phyloP scores from a whole-genome alignment of 768 basidiomycete genomes.

The Tephrocybe sp. region DNA sequence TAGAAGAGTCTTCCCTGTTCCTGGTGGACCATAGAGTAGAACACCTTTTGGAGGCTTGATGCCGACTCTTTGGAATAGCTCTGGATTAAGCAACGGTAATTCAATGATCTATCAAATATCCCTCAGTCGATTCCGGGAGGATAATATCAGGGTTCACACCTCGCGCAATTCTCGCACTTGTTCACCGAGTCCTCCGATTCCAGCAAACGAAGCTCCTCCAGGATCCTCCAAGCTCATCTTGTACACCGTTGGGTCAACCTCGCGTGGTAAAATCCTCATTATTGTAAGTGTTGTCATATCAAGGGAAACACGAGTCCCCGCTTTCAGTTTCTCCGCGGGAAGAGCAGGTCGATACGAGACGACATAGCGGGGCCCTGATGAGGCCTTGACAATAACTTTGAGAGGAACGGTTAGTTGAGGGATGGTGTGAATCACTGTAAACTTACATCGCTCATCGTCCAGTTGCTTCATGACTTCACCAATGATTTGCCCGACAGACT shows the following conservation, averaged over 20 bases:
- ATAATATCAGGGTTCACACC: slow-evolving; percentile 38
- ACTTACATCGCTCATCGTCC: slow-evolving; percentile 94
- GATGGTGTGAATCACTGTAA: not conserved
- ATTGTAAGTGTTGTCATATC: slow-evolving; percentile 99
- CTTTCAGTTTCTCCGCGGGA: slow-evolving; percentile 87
- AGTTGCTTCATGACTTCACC: slow-evolving; percentile 99
- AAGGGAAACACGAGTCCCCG: slow-evolving; percentile 91
- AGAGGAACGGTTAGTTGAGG: slow-evolving; percentile 2
- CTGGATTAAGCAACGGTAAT: slow-evolving; percentile 89
- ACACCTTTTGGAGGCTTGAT: slow-evolving; percentile 97
- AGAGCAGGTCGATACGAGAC: slow-evolving; percentile 94
- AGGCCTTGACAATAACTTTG: slow-evolving; percentile 96
- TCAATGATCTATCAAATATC: slow-evolving; percentile 75
- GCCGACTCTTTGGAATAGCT: slow-evolving; percentile 92
- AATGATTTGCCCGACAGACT: slow-evolving; percentile 98
- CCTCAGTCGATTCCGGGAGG: not conserved
- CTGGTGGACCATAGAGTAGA: slow-evolving; percentile 92
- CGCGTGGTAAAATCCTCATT: slow-evolving; percentile 96
- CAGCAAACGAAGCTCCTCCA: slow-evolving; percentile 91
- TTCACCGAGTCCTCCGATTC: slow-evolving; percentile 93
- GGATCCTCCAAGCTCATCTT: slow-evolving; percentile 99
- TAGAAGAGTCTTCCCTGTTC: slow-evolving; percentile 94
- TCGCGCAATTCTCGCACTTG: slow-evolving; percentile 97
- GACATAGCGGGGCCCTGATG: slow-evolving; percentile 96
- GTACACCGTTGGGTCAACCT: slow-evolving; percentile 97